These are phyloP conservation scores for Backusella circina DNA, from an alignment of 192 early-diverging fungal genomes.

Conservation along the genomic window DNA sequence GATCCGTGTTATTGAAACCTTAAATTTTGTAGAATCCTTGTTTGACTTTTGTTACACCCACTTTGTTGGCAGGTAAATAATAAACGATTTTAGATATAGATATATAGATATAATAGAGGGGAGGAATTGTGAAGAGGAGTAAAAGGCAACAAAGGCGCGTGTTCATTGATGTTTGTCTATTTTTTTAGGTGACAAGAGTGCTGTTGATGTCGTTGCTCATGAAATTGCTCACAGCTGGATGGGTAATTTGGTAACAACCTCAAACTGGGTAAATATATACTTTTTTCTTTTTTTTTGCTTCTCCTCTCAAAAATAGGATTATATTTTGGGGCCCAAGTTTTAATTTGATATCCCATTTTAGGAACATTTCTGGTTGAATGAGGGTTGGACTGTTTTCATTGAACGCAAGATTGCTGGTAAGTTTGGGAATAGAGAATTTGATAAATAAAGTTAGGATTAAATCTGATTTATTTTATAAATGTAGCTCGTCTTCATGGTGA, in stretches of 20 bases:
- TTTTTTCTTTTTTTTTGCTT: neutral
- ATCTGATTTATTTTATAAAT: neutral
- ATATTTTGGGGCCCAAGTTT: neutral
- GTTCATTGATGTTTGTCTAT: neutral
- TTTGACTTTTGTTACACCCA: slow-evolving; percentile 96
- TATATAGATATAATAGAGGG: no score
- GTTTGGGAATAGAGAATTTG: no score
- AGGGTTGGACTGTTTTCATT: slow-evolving; percentile 93
- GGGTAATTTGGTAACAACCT: slow-evolving; percentile 83
- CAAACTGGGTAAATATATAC: slow-evolving; percentile 56
- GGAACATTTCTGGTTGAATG: slow-evolving; percentile 89
- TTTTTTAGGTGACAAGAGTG: slow-evolving; percentile 68
- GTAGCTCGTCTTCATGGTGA: slow-evolving; percentile 67
- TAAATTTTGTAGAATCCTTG: slow-evolving; percentile 87
- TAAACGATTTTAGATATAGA: neutral
- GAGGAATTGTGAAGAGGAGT: neutral
- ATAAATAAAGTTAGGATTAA: neutral
- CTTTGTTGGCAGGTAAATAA: slow-evolving; percentile 74
- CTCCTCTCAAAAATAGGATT: neutral
- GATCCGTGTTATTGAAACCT: neutral
- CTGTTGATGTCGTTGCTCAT: slow-evolving; percentile 93
- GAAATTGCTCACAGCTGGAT: slow-evolving; percentile 93
- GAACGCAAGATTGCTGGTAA: slow-evolving; percentile 82
- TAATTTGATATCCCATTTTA: neutral
- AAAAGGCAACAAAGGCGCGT: neutral